Conservation (phyloP, 352 stramenopile species). For the Phytophthora foliorum region DNA sequence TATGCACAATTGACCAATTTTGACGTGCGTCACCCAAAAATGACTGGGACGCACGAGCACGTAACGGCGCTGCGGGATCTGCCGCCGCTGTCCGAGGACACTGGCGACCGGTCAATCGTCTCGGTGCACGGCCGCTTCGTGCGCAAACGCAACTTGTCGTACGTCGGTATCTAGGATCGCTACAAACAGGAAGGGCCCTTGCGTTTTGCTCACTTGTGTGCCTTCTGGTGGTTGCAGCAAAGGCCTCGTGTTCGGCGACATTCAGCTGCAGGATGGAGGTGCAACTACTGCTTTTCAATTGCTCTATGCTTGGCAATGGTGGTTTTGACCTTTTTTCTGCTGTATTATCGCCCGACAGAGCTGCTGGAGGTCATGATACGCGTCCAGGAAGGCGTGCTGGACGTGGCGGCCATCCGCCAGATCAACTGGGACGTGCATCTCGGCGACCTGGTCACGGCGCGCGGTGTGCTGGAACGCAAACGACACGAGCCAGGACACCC, state of each 20-base stretch:
- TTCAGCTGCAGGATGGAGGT: conserved; percentile 76
- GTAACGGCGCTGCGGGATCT: conserved; percentile 28
- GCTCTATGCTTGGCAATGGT: neutral
- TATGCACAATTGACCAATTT: conserved; percentile 3
- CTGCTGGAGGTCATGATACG: conserved; percentile 88
- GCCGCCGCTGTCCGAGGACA: conserved; percentile 12
- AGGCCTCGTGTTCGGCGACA: conserved; percentile 84
- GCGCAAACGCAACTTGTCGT: conserved; percentile 89
- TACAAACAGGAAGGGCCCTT: neutral
- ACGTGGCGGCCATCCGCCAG: conserved; percentile 66
- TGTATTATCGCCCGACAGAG: conserved; percentile 34
- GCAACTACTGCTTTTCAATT: neutral
- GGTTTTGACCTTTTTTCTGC: neutral
- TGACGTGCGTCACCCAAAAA: conserved; percentile 13
- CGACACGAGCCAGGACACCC: conserved; percentile 21
- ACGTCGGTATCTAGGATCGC: conserved; percentile 29
- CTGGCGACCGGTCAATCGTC: conserved; percentile 25
- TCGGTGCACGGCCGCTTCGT: conserved; percentile 73
- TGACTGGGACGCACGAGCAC: conserved; percentile 30
- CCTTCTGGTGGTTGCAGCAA: conserved; percentile 55
- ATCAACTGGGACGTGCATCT: conserved; percentile 88
- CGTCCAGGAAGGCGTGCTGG: conserved; percentile 63
- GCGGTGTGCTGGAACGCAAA: conserved; percentile 59
- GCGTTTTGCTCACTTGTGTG: neutral
- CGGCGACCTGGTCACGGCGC: conserved; percentile 64